Evolutionary conservation across 2,329 filamentous ascomycete species (phyloP).

Genomic region (Colletotrichum liriopes): DNA sequence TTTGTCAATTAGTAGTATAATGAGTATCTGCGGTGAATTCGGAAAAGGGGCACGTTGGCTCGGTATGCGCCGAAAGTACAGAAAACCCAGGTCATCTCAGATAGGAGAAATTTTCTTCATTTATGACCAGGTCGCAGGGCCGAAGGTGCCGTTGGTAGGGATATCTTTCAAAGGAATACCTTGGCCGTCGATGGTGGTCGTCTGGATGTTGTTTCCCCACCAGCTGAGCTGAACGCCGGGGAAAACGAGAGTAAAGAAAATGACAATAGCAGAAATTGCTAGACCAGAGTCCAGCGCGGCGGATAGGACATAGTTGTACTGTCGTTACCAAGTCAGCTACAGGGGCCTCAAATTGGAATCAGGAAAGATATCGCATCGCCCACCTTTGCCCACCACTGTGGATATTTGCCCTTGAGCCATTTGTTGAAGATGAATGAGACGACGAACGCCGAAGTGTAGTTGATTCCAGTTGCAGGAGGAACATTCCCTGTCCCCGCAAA

Average conservation of each 20-base stretch:
- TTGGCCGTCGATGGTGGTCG: conserved; percentile 58
- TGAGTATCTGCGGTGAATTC: not conserved
- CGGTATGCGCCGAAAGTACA: not conserved
- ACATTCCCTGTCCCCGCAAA: conserved; percentile 38
- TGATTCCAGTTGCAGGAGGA: conserved; percentile 35
- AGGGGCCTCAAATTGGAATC: not conserved
- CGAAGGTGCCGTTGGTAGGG: conserved; percentile 32
- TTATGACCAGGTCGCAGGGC: conserved; percentile 32
- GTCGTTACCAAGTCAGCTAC: conserved; percentile 12
- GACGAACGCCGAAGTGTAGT: conserved; percentile 32
- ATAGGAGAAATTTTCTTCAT: not conserved
- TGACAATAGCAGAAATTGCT: conserved; percentile 59
- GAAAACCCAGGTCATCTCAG: not conserved
- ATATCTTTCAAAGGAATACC: conserved; percentile 45
- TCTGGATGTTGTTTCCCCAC: conserved; percentile 56
- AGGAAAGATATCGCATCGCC: not conserved
- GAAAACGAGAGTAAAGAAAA: conserved; percentile 61
- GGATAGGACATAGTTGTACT: conserved; percentile 58
- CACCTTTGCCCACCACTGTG: conserved; percentile 39
- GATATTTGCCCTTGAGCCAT: conserved; percentile 37
- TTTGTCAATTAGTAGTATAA: not conserved
- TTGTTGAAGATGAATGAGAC: conserved; percentile 37
- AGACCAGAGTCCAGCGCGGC: conserved; percentile 60
- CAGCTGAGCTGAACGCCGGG: conserved; percentile 55
- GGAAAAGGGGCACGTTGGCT: not conserved